Percentiles rank a stretch among this genome's conserved stretches.
These are phyloP conservation scores for Leucaena leucocephala DNA, from an alignment of 306 rosid species.

Conservation along the genomic window DNA sequence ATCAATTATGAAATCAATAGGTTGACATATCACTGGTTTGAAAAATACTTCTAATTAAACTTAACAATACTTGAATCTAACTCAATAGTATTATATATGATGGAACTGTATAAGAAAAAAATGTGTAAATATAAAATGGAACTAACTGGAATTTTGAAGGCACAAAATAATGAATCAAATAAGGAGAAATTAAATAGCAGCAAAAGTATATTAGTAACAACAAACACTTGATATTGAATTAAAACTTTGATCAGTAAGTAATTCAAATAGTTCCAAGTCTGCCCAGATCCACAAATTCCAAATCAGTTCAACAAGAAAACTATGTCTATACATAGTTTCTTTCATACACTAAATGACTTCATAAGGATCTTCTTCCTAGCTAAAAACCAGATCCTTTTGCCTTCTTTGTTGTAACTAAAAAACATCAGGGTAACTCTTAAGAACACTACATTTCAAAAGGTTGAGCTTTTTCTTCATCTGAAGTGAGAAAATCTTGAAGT, in stretches of 20 bases:
- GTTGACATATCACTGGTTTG: no score
- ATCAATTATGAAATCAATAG: no score
- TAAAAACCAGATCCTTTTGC: slow-evolving; percentile 28
- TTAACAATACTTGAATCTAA: no score
- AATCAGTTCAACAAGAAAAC: slow-evolving; percentile 17
- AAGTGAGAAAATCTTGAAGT: background rate
- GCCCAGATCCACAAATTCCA: slow-evolving; percentile 17
- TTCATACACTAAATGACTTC: slow-evolving; percentile 21
- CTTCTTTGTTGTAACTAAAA: slow-evolving; percentile 29
- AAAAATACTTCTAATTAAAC: no score
- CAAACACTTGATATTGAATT: background rate
- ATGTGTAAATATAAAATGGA: no score
- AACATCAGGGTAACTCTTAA: background rate
- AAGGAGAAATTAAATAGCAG: background rate
- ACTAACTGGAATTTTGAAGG: no score
- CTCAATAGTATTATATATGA: no score
- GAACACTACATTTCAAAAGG: background rate
- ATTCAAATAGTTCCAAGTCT: background rate
- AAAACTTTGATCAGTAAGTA: background rate
- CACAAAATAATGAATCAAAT: background rate
- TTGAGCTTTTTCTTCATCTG: background rate
- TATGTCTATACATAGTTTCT: slow-evolving; percentile 1
- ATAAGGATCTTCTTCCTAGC: slow-evolving; percentile 9
- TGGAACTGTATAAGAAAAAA: no score
- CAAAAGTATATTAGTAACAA: no score